Evolutionary conservation across 331 rosid species (phyloP), one percentile per base, ranked within the genome.

Genomic region (Saraca asoca): DNA sequence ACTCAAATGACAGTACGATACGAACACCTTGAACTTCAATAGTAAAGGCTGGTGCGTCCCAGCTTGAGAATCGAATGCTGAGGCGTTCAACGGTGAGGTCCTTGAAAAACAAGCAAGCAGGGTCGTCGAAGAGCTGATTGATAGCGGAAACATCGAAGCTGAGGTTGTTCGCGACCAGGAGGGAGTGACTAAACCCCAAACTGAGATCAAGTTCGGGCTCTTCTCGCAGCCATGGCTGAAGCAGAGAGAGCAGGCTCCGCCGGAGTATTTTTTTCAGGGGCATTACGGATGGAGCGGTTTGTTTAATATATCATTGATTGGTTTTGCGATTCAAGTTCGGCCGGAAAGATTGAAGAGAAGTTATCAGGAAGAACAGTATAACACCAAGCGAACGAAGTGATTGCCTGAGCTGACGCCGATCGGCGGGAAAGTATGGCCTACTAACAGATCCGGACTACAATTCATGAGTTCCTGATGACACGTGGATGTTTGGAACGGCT

Each of bases 171-270:
- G 74, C 79, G 13, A 76, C 82, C 56, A 79, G 87, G 18, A 20
- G 49, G 12, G 96, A 93, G 42, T 75, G 72, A 13, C 74, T n/a
- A 35, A 89, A 39, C 77, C 96, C 98, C 67, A 89, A 65, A 48
- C 80, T 48, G 51, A 89, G 51, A 41, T 79, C 73, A 45, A 93
- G 75, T 11, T 87, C 88, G 5, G 94, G 89, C 54, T 85, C 88
- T 33, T 81, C 88, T 2, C 42, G 81, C 1, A 93, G 61, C 98
- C 96, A 89, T 71, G 96, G 95, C 74, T 66, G 87, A 8, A 93
- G 83, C 65, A 87, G 83, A 78, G 90, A 75, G 66, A 82, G 82
- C 19, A 87, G 82, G 41, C 78, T 85, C 87, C 87, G 85, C 62
- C 74, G 78, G 69, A 85, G 41, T 38, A 78, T 7, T 79, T 5